Conservation (phyloP, 345 rosid species). For the Lepidium didymum region DNA sequence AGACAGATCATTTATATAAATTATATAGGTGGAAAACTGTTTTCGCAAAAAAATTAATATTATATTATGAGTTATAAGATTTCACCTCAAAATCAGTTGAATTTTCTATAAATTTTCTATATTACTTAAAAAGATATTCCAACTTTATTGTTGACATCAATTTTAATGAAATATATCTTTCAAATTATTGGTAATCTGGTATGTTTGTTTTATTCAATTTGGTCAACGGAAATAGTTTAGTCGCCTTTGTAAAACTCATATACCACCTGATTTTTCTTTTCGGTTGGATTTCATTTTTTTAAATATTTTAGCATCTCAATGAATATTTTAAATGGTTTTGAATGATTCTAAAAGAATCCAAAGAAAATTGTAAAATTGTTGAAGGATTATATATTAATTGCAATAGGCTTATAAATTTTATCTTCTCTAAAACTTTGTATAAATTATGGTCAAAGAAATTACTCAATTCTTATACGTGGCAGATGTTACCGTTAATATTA, state of each 20-base stretch:
- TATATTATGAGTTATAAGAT: too few relatives aligned
- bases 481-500: not conserved
- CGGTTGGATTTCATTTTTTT: not conserved
- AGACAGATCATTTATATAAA: too few relatives aligned
- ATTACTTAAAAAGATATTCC: too few relatives aligned
- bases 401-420: not conserved
- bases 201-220: slow-evolving; percentile 23
- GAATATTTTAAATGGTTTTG: not conserved
- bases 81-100: too few relatives aligned
- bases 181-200: slow-evolving; percentile 6
- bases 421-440: not conserved
- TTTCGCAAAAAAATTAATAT: too few relatives aligned
- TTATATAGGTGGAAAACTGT: too few relatives aligned
- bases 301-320: not conserved
- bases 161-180: slow-evolving; percentile 10
- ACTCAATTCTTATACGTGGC: not conserved
- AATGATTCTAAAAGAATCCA: not conserved
- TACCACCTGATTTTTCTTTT: slow-evolving; percentile 5
- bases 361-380: not conserved
- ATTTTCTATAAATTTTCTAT: too few relatives aligned
- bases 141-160: too few relatives aligned
- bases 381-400: not conserved
- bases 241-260: not conserved
- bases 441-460: not conserved
- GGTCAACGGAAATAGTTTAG: slow-evolving; percentile 17